These are phyloP conservation scores for Prunus mira DNA, from an alignment of 306 rosid species.

Conservation along the genomic window DNA sequence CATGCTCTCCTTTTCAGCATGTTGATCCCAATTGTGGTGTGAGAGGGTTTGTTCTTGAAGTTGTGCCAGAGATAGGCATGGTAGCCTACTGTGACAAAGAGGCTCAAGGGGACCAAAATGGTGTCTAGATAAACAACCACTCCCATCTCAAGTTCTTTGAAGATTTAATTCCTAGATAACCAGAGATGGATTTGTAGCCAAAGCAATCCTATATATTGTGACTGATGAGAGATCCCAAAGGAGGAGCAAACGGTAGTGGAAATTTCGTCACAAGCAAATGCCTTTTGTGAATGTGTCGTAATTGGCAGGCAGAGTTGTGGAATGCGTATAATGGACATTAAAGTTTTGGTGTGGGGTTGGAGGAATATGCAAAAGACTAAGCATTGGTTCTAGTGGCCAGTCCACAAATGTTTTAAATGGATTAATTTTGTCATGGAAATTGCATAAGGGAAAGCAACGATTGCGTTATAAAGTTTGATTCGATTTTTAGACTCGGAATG, in stretches of 20 bases:
- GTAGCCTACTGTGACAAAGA: slow-evolving; percentile 55
- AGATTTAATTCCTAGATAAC: background rate
- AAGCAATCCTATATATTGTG: background rate
- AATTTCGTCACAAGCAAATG: slow-evolving; percentile 22
- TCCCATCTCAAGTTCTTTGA: slow-evolving; percentile 31
- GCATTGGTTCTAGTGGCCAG: slow-evolving; percentile 6
- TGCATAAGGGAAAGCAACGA: background rate
- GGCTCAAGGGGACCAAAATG: slow-evolving; percentile 55
- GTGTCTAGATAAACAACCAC: slow-evolving; percentile 48
- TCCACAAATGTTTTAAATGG: slow-evolving; percentile 9
- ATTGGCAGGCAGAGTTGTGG: slow-evolving; percentile 38
- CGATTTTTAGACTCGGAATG: background rate
- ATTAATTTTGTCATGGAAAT: background rate
- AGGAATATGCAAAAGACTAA: slow-evolving; percentile 17
- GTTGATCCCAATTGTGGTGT: slow-evolving; percentile 55
- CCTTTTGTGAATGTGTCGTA: background rate
- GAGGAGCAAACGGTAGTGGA: slow-evolving; percentile 1
- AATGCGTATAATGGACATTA: slow-evolving; percentile 42
- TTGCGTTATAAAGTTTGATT: background rate
- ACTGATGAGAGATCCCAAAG: background rate
- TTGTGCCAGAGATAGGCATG: slow-evolving; percentile 63
- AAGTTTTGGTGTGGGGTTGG: slow-evolving; percentile 17
- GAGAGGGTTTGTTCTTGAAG: slow-evolving; percentile 60
- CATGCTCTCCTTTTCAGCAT: slow-evolving; percentile 49
- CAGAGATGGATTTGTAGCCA: background rate